A percentile compares a stretch with the other conserved stretches of the same genome.
These are phyloP conservation scores for Diplocarpon rosae DNA, from an alignment of 2,329 filamentous ascomycete genomes.

Conservation along the genomic window DNA sequence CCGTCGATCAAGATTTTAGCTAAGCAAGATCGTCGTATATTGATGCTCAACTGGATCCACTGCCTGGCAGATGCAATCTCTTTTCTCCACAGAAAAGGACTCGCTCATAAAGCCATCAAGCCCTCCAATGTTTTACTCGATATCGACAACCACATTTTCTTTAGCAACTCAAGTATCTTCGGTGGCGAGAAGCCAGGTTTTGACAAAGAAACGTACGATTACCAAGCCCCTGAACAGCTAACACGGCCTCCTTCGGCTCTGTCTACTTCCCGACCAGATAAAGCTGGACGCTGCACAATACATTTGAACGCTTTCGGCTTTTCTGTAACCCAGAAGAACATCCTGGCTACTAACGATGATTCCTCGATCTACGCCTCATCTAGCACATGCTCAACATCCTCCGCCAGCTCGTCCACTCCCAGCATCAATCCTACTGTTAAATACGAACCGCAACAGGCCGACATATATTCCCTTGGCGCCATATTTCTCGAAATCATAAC, in stretches of 20 bases:
- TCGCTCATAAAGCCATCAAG: slow-evolving; percentile 57
- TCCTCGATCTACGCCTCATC: slow-evolving; percentile 20
- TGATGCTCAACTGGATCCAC: slow-evolving; percentile 64
- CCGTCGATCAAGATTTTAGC: slow-evolving; percentile 49
- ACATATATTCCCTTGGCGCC: slow-evolving; percentile 64
- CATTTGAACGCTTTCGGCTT: slow-evolving; percentile 11
- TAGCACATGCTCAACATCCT: neutral
- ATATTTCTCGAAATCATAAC: slow-evolving; percentile 62
- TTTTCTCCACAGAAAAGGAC: slow-evolving; percentile 52
- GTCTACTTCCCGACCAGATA: slow-evolving; percentile 28
- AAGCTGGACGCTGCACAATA: slow-evolving; percentile 19
- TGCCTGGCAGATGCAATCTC: slow-evolving; percentile 58
- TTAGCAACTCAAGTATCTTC: slow-evolving; percentile 48
- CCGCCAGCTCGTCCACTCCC: slow-evolving; percentile 4
- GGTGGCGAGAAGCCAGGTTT: slow-evolving; percentile 39
- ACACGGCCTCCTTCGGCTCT: slow-evolving; percentile 25
- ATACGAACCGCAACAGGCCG: slow-evolving; percentile 46
- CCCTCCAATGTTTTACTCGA: slow-evolving; percentile 61
- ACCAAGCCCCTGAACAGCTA: slow-evolving; percentile 53
- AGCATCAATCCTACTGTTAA: slow-evolving; percentile 20
- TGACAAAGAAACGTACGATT: slow-evolving; percentile 61
- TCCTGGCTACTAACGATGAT: slow-evolving; percentile 14
- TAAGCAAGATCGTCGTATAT: slow-evolving; percentile 46
- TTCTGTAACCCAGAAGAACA: slow-evolving; percentile 1
- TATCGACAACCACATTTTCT: slow-evolving; percentile 52